phyloP scores from a whole-genome alignment of 179 eudicot species.

The Silene vulgaris region DNA sequence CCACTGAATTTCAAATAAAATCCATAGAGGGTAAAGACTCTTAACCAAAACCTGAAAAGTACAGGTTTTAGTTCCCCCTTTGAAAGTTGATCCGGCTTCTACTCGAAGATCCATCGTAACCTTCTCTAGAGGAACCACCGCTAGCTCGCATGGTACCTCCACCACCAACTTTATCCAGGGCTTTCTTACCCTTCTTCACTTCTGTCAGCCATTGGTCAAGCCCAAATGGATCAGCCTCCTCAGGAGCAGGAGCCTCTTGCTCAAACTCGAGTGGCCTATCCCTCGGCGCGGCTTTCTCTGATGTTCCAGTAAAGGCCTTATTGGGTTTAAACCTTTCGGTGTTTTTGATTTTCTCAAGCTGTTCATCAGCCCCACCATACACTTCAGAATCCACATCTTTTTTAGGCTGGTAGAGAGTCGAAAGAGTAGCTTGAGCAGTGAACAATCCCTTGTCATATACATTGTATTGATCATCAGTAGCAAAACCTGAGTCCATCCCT shows the following conservation, averaged over 20 bases:
- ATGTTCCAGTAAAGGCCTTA: constrained; percentile 60
- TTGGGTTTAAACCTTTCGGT: constrained; percentile 76
- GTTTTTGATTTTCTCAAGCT: constrained; percentile 67
- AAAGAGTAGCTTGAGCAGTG: constrained; percentile 71
- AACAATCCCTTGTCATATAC: constrained; percentile 79
- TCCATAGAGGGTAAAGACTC: background rate
- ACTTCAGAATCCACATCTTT: constrained; percentile 62
- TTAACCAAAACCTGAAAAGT: background rate
- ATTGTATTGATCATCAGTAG: constrained; percentile 73
- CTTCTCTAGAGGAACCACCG: constrained; percentile 59
- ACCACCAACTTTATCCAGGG: constrained; percentile 59
- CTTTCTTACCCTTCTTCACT: constrained; percentile 74
- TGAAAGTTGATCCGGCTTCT: constrained; percentile 50
- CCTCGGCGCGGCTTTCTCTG: constrained; percentile 59
- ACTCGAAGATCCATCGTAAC: constrained; percentile 49
- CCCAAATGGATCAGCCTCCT: constrained; percentile 89
- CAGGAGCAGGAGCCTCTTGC: constrained; percentile 38
- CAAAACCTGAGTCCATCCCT: constrained; percentile 95
- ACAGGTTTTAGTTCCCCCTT: constrained; percentile 33
- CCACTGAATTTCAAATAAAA: constrained; percentile 31
- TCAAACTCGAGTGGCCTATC: constrained; percentile 87
- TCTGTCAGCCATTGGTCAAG: constrained; percentile 76
- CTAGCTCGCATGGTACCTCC: constrained; percentile 78
- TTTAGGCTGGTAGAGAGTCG: constrained; percentile 77
- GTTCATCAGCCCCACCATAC: constrained; percentile 86